Percentiles rank a stretch among this genome's conserved stretches.
These are phyloP conservation scores for Penicillium canariense DNA, from an alignment of 495 filamentous ascomycete species.

Conservation along the genomic window DNA sequence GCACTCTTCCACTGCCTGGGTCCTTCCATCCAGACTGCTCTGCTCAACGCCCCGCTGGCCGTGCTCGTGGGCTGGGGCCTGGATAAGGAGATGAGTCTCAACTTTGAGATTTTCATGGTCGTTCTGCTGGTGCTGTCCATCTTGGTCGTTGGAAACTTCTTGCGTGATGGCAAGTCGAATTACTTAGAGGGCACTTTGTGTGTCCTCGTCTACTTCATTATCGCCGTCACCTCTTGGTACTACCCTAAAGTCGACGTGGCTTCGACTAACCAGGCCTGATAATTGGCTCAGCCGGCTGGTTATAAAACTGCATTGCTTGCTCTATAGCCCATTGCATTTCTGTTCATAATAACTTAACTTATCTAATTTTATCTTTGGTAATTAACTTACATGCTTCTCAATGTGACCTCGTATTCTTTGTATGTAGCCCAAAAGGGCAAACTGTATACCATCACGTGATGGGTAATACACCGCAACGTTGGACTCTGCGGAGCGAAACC, in stretches of 20 bases:
- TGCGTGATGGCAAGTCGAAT: constrained; percentile 76
- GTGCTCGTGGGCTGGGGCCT: constrained; percentile 86
- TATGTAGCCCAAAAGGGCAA: constrained; percentile 3
- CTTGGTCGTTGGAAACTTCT: constrained; percentile 78
- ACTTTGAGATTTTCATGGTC: constrained; percentile 90
- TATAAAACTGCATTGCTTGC: too few species aligned
- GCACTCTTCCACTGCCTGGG: constrained; percentile 87
- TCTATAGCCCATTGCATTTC: too few species aligned
- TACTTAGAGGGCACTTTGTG: constrained; percentile 78
- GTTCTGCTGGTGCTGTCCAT: constrained; percentile 82
- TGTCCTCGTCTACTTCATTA: constrained; percentile 57
- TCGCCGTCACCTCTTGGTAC: constrained; percentile 53
- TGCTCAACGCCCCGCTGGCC: constrained; percentile 82
- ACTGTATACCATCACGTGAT: constrained; percentile 16
- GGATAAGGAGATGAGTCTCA: constrained; percentile 66
- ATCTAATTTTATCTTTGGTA: too few species aligned
- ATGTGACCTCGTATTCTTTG: not conserved
- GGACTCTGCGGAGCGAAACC: not conserved
- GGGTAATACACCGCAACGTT: not conserved
- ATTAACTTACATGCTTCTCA: too few species aligned
- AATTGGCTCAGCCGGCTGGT: too few species aligned
- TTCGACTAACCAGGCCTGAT: constrained; percentile 24
- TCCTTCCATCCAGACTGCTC: constrained; percentile 83
- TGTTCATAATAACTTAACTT: too few species aligned
- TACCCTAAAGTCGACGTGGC: constrained; percentile 38